phyloP scores from a whole-genome alignment of 2,329 filamentous ascomycete species.

The Bipolaris victoriae region DNA sequence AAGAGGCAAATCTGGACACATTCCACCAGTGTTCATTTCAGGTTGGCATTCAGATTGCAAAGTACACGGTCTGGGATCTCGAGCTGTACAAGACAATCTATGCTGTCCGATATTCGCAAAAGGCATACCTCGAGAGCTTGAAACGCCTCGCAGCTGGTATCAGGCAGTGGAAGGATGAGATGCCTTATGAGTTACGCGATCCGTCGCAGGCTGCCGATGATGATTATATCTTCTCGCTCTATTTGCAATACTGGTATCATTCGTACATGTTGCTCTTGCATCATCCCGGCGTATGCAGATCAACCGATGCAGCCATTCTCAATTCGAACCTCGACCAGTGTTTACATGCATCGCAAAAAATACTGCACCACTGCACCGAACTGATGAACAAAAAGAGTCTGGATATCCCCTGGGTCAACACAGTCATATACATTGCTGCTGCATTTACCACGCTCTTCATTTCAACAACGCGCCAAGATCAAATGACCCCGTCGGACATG shows the following conservation, averaged over 20 bases:
- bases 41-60: conserved; percentile 70
- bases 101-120: conserved; percentile 67
- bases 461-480: conserved; percentile 69
- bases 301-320: conserved; percentile 64
- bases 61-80: conserved; percentile 69
- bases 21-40: conserved; percentile 69
- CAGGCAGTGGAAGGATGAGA: conserved; percentile 65
- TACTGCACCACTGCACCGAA: conserved; percentile 65
- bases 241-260: conserved; percentile 57
- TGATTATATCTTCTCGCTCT: conserved; percentile 56
- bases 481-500: conserved; percentile 65
- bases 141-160: conserved; percentile 70
- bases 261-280: conserved; percentile 59
- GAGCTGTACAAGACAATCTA: conserved; percentile 81
- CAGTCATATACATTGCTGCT: conserved; percentile 73
- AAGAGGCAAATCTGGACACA: conserved; percentile 52
- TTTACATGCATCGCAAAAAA: conserved; percentile 67
- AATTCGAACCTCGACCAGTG: conserved; percentile 63
- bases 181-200: conserved; percentile 67
- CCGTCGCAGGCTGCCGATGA: conserved; percentile 53
- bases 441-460: conserved; percentile 75
- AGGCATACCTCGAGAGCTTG: conserved; percentile 68
- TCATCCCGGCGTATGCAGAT: conserved; percentile 60
- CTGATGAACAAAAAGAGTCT: conserved; percentile 70
- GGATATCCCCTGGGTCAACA: conserved; percentile 80